Conservation (phyloP, 2,329 filamentous ascomycete species). For the Dactylellina drechsleri region DNA sequence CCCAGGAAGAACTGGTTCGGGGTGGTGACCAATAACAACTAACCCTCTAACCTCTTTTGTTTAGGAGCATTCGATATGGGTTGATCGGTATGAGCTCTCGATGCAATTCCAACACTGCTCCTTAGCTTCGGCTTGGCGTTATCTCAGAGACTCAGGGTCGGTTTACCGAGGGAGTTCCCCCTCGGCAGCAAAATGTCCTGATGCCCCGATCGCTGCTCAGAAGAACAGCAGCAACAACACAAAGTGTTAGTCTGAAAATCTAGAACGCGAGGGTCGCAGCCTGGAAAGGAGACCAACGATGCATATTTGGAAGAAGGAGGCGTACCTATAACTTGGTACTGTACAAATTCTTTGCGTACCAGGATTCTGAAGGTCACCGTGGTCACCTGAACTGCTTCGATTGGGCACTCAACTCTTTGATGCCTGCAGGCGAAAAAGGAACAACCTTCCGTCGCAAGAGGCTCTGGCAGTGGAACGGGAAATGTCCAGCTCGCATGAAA, state of each 20-base stretch:
- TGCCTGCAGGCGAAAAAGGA: slow-evolving; percentile 36
- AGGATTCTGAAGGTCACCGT: slow-evolving; percentile 39
- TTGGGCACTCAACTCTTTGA: slow-evolving; percentile 30
- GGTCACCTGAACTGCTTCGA: slow-evolving; percentile 54
- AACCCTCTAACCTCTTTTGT: slow-evolving; percentile 42
- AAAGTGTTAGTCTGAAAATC: slow-evolving; percentile 24
- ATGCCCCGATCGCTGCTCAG: slow-evolving; percentile 25
- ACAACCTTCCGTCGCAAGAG: slow-evolving; percentile 34
- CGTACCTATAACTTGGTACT: slow-evolving; percentile 42
- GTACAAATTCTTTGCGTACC: slow-evolving; percentile 36
- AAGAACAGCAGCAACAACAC: slow-evolving; percentile 32
- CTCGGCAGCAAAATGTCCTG: slow-evolving; percentile 49
- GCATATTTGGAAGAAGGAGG: slow-evolving; percentile 31
- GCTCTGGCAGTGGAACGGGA: slow-evolving; percentile 39
- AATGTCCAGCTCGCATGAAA: slow-evolving; percentile 38
- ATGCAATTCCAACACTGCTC: slow-evolving; percentile 48
- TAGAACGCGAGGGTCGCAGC: slow-evolving; percentile 20
- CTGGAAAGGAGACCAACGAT: slow-evolving; percentile 22
- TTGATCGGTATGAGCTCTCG: slow-evolving; percentile 48
- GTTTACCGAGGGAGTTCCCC: slow-evolving; percentile 52
- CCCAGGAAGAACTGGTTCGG: slow-evolving; percentile 11
- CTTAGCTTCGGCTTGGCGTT: slow-evolving; percentile 34
- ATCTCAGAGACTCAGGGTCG: slow-evolving; percentile 36
- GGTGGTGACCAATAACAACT: slow-evolving; percentile 13
- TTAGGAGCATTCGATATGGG: slow-evolving; percentile 37